Conservation (phyloP, 129 eudicot genomes). For the Artemisia argyi region DNA sequence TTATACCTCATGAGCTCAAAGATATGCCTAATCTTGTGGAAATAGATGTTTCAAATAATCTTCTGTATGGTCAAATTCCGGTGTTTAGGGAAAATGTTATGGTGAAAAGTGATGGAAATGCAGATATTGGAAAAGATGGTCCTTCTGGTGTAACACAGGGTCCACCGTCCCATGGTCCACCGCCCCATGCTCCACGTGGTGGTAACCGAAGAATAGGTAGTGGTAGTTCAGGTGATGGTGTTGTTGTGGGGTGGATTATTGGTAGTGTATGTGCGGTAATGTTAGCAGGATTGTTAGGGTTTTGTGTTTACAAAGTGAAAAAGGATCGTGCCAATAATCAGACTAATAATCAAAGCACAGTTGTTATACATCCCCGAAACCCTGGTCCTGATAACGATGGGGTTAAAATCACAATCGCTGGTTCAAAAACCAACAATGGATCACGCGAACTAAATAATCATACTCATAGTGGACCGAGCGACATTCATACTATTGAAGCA, state of each 20-base stretch:
- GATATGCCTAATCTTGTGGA: conserved; percentile 46
- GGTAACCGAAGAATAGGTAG: conserved; percentile 15
- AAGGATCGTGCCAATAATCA: conserved; percentile 29
- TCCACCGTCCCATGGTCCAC: conserved; percentile 14
- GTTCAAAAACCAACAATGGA: conserved; percentile 33
- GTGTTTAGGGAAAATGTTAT: conserved; percentile 42
- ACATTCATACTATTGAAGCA: conserved; percentile 61
- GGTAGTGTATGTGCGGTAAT: conserved; percentile 36
- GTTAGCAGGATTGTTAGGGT: conserved; percentile 40
- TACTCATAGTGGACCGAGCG: conserved; percentile 44
- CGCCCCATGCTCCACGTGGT: background rate
- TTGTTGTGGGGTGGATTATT: conserved; percentile 41
- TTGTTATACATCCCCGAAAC: conserved; percentile 70
- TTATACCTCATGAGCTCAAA: conserved; percentile 52
- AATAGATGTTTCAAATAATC: conserved; percentile 70
- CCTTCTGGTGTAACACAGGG: conserved; percentile 40
- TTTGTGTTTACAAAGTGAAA: conserved; percentile 37
- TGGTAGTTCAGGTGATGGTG: conserved; percentile 20
- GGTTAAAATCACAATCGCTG: conserved; percentile 65
- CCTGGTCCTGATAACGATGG: conserved; percentile 52
- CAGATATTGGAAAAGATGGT: conserved; percentile 52
- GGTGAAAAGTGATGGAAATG: conserved; percentile 49
- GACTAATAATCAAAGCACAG: conserved; percentile 15
- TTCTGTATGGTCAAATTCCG: conserved; percentile 63
- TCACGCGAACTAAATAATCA: conserved; percentile 55